phyloP scores from a whole-genome alignment of 176 grass and related monocot genomes.

The Oryza meyeriana region DNA sequence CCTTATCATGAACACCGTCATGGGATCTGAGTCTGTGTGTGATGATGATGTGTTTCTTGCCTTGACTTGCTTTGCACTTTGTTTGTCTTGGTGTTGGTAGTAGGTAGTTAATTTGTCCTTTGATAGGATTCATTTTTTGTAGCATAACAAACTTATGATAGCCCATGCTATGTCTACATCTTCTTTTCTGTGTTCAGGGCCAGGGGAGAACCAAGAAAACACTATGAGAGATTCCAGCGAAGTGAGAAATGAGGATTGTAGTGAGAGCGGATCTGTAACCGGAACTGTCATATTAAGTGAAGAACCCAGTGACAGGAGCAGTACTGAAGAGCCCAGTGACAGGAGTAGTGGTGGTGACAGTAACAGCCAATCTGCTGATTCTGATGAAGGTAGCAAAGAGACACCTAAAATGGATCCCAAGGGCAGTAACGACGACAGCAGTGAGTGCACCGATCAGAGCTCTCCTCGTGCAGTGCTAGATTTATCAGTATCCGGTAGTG shows the following conservation, averaged over 20 bases:
- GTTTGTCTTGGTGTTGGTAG: conserved; percentile 36
- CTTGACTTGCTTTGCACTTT: conserved; percentile 16
- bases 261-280: background rate
- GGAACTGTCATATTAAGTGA: background rate
- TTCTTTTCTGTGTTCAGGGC: conserved; percentile 16
- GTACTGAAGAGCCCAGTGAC: background rate
- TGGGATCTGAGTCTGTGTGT: background rate
- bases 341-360: background rate
- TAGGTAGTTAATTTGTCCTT: conserved; percentile 28
- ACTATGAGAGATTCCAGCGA: conserved; percentile 10
- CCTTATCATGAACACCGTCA: background rate
- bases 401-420: conserved; percentile 24
- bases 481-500: conserved; percentile 38
- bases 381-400: conserved; percentile 24
- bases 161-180: conserved; percentile 14
- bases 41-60: conserved; percentile 36
- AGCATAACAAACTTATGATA: background rate
- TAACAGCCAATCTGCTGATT: conserved; percentile 33
- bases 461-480: conserved; percentile 61
- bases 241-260: conserved; percentile 2
- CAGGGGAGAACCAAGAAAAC: conserved; percentile 32
- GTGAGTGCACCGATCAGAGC: conserved; percentile 35
- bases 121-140: background rate
- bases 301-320: background rate
- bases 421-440: conserved; percentile 5